A percentile compares a stretch with the other conserved stretches of the same genome.
Evolutionary conservation across 164 flowering plant species (phyloP).

Genomic region (Vitis rotundifolia): DNA sequence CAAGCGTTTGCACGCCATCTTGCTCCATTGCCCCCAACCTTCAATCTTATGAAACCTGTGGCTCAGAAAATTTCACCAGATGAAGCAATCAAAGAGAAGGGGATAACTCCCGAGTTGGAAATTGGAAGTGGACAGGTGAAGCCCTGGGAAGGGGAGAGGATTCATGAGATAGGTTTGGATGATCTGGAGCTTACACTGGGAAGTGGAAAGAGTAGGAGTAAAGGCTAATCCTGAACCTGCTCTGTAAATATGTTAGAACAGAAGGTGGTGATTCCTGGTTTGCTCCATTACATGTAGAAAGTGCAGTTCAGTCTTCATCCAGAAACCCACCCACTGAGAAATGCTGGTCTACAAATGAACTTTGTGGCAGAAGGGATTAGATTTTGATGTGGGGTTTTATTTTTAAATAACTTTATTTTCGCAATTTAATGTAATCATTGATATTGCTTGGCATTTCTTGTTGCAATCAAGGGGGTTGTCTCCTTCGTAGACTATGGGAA

Average conservation of each 20-base stretch:
- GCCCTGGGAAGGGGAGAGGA: conserved; percentile 74
- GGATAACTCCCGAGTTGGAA: conserved; percentile 36
- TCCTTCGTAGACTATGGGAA: too few species aligned
- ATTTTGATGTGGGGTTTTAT: too few species aligned
- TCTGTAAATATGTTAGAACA: too few species aligned
- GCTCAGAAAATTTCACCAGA: conserved; percentile 16
- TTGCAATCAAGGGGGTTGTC: too few species aligned
- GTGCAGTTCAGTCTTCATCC: too few species aligned
- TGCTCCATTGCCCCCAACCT: conserved; percentile 50
- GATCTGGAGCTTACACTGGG: conserved; percentile 74
- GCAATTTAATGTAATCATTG: too few species aligned
- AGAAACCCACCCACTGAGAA: not conserved
- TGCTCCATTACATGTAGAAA: not conserved
- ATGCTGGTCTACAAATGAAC: not conserved
- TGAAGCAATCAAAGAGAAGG: conserved; percentile 23
- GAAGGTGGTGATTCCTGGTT: not conserved
- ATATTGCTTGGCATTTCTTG: too few species aligned
- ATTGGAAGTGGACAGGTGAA: conserved; percentile 44
- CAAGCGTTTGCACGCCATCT: conserved; percentile 23
- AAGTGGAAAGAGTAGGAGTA: conserved; percentile 36
- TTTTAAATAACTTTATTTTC: too few species aligned
- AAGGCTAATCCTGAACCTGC: not conserved
- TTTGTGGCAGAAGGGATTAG: not conserved
- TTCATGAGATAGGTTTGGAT: conserved; percentile 61
- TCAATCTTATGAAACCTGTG: conserved; percentile 46